Evolutionary conservation across 2,329 filamentous ascomycete species (phyloP), one percentile per base, ranked within the genome.

Genomic region (Penicillium capsulatum): DNA sequence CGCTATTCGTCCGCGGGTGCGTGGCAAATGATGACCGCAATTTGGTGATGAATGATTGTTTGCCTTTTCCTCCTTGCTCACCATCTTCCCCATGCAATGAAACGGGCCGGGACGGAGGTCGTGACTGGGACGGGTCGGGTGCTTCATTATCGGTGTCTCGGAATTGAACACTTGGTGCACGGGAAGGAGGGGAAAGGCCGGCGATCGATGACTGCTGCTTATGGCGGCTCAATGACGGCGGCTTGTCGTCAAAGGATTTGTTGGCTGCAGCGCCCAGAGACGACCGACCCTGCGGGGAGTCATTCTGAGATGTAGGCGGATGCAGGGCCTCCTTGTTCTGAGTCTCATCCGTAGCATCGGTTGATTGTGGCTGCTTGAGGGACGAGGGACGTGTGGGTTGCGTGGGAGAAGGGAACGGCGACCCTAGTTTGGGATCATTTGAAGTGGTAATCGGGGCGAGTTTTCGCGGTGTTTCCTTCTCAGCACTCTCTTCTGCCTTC

Each of bases 131-230:
- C 14, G 64, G 50, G 6, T 73, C 66, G 4, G 72, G 66, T 22
- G 77, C 53, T 36, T 79, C 49, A 64, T 58, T 48, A 60, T 74
- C 69, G 17, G 79, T 73, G 10, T 75, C 68, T 19, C 79, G 74
- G 59, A 94, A 92, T 53, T 92, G 86, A 3, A 94, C 86, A 58
- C 83, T 91, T 40, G 78, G 76, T 35, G 80, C 71, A 14, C 73
- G 71, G 10, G 58, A 61, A 1, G 65, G 60, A 15, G 72, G 70
- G 4, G 69, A 52, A 7, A 56, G 44, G 3, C 53, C 60, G 2
- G 54, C 47, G 3, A 49, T 31, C 9, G 59, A 60, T 11, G 48
- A 34, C 27, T 53, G 58, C 24, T 50, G 48, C 24, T 48, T 54
- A 27, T 58, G 55, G 16, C 34, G 48, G 22, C 36, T 54, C 31